Percentiles rank a stretch among this genome's conserved stretches.
Conservation (phyloP, 495 filamentous ascomycete species). For the Sordaria brevicollis region DNA sequence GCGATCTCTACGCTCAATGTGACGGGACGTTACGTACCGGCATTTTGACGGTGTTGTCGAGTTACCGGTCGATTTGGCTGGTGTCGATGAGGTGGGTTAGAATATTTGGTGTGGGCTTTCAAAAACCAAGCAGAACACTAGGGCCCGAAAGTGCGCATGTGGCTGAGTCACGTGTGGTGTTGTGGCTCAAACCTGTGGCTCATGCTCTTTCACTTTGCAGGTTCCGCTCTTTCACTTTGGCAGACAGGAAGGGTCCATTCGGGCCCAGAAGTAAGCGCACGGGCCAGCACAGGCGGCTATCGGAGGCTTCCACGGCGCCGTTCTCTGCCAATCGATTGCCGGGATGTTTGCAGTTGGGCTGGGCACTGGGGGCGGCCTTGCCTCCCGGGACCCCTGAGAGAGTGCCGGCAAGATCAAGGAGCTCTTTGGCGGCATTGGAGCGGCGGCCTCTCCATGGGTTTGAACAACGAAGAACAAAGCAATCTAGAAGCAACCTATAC, state of each 20-base stretch:
- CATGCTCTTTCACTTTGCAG: neutral
- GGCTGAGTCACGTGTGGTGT: constrained; percentile 23
- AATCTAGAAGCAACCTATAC: neutral
- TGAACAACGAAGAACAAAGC: neutral
- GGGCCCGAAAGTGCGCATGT: constrained; percentile 14
- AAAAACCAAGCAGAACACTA: constrained; percentile 17
- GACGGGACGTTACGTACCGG: constrained; percentile 49
- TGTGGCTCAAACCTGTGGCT: constrained; percentile 15
- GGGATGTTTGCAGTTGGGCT: neutral
- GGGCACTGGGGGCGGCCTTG: neutral
- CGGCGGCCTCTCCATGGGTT: neutral
- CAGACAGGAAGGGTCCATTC: neutral
- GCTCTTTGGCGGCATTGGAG: neutral
- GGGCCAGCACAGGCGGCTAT: neutral
- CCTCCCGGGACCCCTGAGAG: neutral
- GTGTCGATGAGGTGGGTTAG: constrained; percentile 25
- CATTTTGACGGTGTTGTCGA: constrained; percentile 60
- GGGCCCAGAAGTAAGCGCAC: neutral
- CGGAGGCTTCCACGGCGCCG: neutral
- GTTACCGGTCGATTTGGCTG: constrained; percentile 26
- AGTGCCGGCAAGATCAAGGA: neutral
- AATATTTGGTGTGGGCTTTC: constrained; percentile 32
- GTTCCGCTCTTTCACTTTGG: neutral
- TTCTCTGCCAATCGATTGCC: constrained; percentile 7
- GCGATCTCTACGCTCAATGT: neutral